A percentile compares a stretch with the other conserved stretches of the same genome.
phyloP scores from a whole-genome alignment of 306 rosid species.

The Morella rubra region DNA sequence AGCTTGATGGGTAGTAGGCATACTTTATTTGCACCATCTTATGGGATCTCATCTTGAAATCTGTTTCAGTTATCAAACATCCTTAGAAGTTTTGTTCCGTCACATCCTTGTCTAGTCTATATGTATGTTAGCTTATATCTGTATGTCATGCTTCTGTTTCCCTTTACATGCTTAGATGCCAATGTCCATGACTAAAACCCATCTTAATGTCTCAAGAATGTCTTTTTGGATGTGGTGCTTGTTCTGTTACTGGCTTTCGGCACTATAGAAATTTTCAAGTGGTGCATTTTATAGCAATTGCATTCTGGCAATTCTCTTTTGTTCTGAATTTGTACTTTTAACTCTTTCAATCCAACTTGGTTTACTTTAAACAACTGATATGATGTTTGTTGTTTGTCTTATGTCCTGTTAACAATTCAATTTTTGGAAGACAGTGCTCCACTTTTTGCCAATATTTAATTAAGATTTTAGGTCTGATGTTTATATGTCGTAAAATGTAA shows the following conservation, averaged over 20 bases:
- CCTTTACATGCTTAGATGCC: background rate
- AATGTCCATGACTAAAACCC: background rate
- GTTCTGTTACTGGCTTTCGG: background rate
- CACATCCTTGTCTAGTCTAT: background rate
- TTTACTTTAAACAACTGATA: background rate
- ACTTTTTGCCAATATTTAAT: background rate
- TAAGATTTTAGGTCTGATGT: background rate
- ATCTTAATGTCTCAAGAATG: background rate
- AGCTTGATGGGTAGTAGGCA: background rate
- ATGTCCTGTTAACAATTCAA: background rate
- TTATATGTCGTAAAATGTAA: background rate
- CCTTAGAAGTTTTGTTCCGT: background rate
- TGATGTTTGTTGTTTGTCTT: background rate
- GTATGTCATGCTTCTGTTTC: background rate
- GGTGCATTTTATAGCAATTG: background rate
- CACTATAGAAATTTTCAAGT: background rate
- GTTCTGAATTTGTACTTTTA: background rate
- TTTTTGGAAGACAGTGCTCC: background rate
- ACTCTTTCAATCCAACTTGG: constrained; percentile 4
- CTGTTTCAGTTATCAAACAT: background rate
- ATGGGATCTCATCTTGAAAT: background rate
- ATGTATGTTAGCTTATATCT: background rate
- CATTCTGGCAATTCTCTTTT: background rate
- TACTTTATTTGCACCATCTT: background rate
- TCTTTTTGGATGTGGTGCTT: background rate